Base-by-base conservation (phyloP, 2,329 filamentous ascomycete species). In the Claviceps humidiphila region DNA sequence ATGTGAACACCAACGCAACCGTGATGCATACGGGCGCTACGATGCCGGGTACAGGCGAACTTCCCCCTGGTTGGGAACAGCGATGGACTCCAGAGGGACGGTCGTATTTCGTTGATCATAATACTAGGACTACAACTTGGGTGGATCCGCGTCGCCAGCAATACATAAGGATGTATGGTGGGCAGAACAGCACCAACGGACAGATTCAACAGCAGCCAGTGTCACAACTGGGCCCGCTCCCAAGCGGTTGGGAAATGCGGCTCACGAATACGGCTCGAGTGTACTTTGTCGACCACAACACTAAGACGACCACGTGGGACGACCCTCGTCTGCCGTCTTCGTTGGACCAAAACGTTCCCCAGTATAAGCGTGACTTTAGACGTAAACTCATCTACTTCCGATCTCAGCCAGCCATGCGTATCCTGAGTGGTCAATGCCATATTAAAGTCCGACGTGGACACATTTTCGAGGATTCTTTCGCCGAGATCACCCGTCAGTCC, bases 251-350 rank as follows among this genome's bases (percentile, higher is more conserved):
- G 93, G 93, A 98, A 75, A 98, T 98, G 93, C 88, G 93, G 55
- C 82, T 98, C 50, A 98, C 93, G 51, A 97, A 98, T 69, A 98
- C 93, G 14, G 93, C 93, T 30, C 81, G 93, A 54, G 93, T 98
- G 16, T 98, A 98, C 71, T 98, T 98, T 68, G 93, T 98, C 45
- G 93, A 98, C 64, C 93, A 98, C 73, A 98, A 98, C 72, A 98
- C 93, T 45, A 98, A 98, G 76, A 98, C 93, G 0, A 98, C 93
- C 3, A 98, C 93, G 1, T 98, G 93, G 93, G 93, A 98, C 64
- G 93, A 98, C 64, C 93, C 93, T 39, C 82, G 93, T 64, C 74
- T 98, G 59, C 93, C 93, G 24, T 97, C 91, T 2, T 97, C 93
- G 1, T 75, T 98, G 56, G 93, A 98, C 62, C 93, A 98, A 71